Evolutionary conservation across 176 grass and related monocot genomes (phyloP), one percentile per base, ranked within the genome.

Genomic region (Chloris gayana): DNA sequence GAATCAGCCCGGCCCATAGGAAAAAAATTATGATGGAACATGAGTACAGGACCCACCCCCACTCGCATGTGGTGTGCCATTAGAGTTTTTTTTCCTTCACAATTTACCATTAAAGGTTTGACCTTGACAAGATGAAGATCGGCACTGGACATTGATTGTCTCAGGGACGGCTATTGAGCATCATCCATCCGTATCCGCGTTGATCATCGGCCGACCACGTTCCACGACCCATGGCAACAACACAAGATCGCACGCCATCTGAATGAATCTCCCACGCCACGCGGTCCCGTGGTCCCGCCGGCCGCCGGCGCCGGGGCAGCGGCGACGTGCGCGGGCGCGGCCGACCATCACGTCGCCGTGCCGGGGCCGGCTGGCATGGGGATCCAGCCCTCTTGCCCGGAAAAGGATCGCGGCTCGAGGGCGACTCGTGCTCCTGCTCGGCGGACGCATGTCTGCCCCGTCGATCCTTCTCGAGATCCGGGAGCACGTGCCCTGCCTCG

Each of bases 391-490:
- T 6, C 49, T 1, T 7, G 9, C 41, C 12, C 22, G 41, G 14
- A 0, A 41, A 42, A 46, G n/a, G n/a, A 18, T 14, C 41, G 70
- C 65, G 69, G 53, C 65, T 34, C 73, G 73, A 87, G 66, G 73
- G 29, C 27, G 80, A 72, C 79, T 70, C 15, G 66, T 64, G 79
- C 66, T 65, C 44, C 37, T 12, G 26, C 22, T 42, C 32, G 57
- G 12, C 9, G 41, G 74, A 32, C 21, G 58, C 59, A 51, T 78
- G 73, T 72, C 80, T 54, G 47, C 11, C 7, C 12, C n/a, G 8
- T 24, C 58, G 12, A 5, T 37, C 14, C 46, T 18, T 9, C 35
- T 78, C 35, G 86, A 88, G 69, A 88, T 88, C 81, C 59, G 75
- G 35, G 30, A 29, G 41, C 76, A 84, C 69, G 65, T 78, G 86